Evolutionary conservation across 2,329 filamentous ascomycete genomes (phyloP).

Genomic region (Diaporthe helianthi): DNA sequence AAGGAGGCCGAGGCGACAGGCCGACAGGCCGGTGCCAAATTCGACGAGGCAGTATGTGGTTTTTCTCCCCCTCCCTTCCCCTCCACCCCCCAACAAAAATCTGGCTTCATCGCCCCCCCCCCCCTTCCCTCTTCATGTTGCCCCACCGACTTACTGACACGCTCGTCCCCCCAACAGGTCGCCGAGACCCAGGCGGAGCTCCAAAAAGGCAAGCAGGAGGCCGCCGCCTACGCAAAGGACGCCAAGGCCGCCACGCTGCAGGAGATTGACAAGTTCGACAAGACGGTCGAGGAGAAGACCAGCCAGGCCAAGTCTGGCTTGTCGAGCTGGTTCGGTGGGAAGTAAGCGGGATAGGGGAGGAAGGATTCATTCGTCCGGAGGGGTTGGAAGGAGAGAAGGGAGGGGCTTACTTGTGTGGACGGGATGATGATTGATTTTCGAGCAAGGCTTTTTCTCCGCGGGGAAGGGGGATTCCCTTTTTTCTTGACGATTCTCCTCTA

Average conservation of each 20-base stretch:
- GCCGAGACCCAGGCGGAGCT: constrained; percentile 70
- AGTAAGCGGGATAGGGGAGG: constrained; percentile 42
- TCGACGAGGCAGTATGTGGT: constrained; percentile 72
- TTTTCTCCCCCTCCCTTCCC: not conserved
- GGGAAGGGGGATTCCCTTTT: no score
- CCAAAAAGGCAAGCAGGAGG: constrained; percentile 65
- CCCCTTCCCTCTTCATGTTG: not conserved
- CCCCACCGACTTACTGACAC: constrained; percentile 37
- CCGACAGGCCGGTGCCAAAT: constrained; percentile 66
- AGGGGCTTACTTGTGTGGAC: no score
- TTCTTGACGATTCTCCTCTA: constrained; percentile 4
- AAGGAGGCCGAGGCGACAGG: constrained; percentile 69
- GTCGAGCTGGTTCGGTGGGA: constrained; percentile 84
- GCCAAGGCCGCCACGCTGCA: constrained; percentile 69
- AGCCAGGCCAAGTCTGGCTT: constrained; percentile 84
- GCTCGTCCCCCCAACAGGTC: constrained; percentile 54
- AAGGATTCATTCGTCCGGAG: no score
- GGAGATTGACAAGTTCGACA: constrained; percentile 84
- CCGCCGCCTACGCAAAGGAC: constrained; percentile 67
- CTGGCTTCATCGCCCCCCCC: no score
- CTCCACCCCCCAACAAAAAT: no score
- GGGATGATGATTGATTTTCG: no score
- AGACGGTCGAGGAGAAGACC: constrained; percentile 79
- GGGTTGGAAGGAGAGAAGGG: no score
- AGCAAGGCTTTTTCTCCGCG: no score